phyloP scores from a whole-genome alignment of 2,329 filamentous ascomycete genomes.

The Talaromyces sp. region DNA sequence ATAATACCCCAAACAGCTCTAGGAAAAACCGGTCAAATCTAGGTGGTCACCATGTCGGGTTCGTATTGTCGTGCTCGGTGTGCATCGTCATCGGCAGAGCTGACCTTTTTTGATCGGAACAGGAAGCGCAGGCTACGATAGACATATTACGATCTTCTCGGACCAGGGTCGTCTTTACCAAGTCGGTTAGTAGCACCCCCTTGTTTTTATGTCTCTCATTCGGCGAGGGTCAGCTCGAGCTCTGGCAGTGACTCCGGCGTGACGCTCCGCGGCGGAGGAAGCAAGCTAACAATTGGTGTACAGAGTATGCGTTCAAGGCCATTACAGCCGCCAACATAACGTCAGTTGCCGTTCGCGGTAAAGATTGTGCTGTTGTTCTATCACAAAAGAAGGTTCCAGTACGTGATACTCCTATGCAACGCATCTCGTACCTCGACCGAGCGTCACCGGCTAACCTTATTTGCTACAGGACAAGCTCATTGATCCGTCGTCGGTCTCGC shows the following conservation, averaged over 20 bases:
- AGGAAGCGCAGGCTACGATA: constrained; percentile 88
- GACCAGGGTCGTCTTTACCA: constrained; percentile 97
- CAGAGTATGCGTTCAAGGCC: constrained; percentile 99
- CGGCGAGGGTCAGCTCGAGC: neutral
- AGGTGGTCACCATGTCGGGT: constrained; percentile 39
- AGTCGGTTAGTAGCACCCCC: constrained; percentile 70
- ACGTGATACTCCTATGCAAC: constrained; percentile 40
- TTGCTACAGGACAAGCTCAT: constrained; percentile 89
- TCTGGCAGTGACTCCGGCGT: neutral
- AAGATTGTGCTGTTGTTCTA: constrained; percentile 93
- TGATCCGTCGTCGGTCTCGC: constrained; percentile 91
- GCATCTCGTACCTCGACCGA: too few species aligned
- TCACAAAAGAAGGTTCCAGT: constrained; percentile 99
- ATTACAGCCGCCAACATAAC: constrained; percentile 99
- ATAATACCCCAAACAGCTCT: neutral
- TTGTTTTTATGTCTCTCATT: neutral
- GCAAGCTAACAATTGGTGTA: neutral
- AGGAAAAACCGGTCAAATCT: neutral
- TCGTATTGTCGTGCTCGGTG: constrained; percentile 22
- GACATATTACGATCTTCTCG: constrained; percentile 99
- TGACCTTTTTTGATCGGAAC: constrained; percentile 11
- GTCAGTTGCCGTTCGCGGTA: constrained; percentile 90
- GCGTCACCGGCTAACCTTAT: neutral
- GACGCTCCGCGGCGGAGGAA: neutral
- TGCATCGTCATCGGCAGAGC: constrained; percentile 10